Percentiles rank a stretch among this genome's conserved stretches.
These are phyloP conservation scores for Durotheca rogersii DNA, from an alignment of 495 filamentous ascomycete genomes.

Conservation along the genomic window DNA sequence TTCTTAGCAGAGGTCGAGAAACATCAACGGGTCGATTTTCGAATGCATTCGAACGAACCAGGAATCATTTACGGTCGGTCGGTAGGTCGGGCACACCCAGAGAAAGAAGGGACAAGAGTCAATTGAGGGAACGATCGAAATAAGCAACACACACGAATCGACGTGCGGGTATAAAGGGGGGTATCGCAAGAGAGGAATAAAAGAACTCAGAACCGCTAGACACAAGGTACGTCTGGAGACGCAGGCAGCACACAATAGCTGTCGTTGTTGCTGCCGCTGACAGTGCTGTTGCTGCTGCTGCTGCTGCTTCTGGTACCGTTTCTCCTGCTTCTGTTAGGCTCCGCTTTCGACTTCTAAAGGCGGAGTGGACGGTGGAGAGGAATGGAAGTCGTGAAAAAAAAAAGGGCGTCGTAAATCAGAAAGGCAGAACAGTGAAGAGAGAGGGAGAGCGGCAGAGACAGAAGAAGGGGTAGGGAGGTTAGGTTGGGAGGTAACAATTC, in stretches of 20 bases:
- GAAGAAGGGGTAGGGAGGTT: constrained; percentile 10
- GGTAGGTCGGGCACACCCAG: constrained; percentile 18
- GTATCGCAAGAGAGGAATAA: constrained; percentile 28
- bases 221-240: constrained; percentile 11
- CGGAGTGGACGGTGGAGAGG: not conserved
- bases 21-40: constrained; percentile 16
- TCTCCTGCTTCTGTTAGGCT: not conserved
- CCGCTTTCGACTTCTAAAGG: constrained; percentile 6
- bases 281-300: not conserved
- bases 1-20: constrained; percentile 11
- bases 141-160: constrained; percentile 37
- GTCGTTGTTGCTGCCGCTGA: not conserved
- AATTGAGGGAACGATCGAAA: constrained; percentile 36
- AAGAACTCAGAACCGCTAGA: constrained; percentile 13
- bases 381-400: constrained; percentile 20
- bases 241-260: constrained; percentile 7
- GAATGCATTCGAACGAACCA: constrained; percentile 16
- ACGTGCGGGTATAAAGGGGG: constrained; percentile 39
- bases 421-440: not conserved
- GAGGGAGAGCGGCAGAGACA: not conserved
- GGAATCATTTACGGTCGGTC: constrained; percentile 24
- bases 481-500: not conserved
- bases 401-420: too few species aligned
- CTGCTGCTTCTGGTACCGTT: not conserved
- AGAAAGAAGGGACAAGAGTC: constrained; percentile 28